Percentiles rank a stretch among this genome's conserved stretches.
Evolutionary conservation across 768 basidiomycete genomes (phyloP).

Genomic region (Dendrothele bispora): DNA sequence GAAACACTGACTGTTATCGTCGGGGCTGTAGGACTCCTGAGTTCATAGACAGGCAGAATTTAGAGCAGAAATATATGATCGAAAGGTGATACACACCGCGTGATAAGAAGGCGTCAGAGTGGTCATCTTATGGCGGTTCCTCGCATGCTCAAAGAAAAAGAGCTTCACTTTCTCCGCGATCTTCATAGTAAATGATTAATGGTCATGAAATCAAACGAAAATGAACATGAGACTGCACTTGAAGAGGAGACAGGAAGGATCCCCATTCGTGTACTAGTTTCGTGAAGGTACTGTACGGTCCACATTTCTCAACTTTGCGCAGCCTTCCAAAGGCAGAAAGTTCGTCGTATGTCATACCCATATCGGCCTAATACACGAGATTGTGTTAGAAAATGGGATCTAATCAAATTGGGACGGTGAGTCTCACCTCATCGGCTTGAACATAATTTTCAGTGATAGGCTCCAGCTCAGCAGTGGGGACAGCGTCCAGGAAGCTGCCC

Average conservation of each 20-base stretch:
- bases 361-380: constrained; percentile 67
- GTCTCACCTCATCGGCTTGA: constrained; percentile 86
- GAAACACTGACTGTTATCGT: constrained; percentile 79
- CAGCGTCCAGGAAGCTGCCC: constrained; percentile 82
- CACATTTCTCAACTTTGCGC: constrained; percentile 95
- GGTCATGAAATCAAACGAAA: not conserved
- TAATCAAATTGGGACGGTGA: not conserved
- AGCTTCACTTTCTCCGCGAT: constrained; percentile 96
- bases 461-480: constrained; percentile 95
- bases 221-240: constrained; percentile 48
- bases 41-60: constrained; percentile 4
- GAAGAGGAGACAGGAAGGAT: constrained; percentile 71
- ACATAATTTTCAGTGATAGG: constrained; percentile 93
- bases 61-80: not conserved
- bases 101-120: constrained; percentile 93
- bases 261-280: constrained; percentile 97
- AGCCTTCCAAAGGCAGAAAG: constrained; percentile 91
- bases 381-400: constrained; percentile 6
- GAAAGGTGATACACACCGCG: constrained; percentile 58
- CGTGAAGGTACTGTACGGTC: constrained; percentile 96
- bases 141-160: constrained; percentile 96
- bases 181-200: constrained; percentile 36
- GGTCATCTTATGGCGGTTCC: constrained; percentile 99
- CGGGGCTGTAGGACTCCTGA: constrained; percentile 94
- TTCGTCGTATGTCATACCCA: constrained; percentile 99